Conservation (phyloP, 1,284 basidiomycete species). For the Vanrija pseudolonga region DNA sequence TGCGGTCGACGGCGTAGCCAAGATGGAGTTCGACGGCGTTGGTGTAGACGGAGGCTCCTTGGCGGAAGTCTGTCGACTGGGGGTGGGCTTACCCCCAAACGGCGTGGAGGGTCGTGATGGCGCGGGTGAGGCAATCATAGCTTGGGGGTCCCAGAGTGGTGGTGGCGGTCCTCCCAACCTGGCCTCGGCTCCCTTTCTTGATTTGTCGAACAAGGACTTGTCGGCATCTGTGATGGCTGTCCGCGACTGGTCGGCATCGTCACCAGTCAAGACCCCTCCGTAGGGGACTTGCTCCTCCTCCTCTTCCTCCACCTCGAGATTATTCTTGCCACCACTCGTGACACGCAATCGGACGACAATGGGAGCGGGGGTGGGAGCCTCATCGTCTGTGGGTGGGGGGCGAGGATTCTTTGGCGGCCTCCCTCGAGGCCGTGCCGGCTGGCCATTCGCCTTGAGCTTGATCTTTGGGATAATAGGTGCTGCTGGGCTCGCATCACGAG, state of each 20-base stretch:
- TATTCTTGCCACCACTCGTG: conserved; percentile 24
- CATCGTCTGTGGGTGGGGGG: background rate
- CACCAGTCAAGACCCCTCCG: conserved; percentile 68
- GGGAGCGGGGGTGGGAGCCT: background rate
- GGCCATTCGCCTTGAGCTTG: conserved; percentile 6
- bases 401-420: no score
- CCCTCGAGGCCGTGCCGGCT: no score
- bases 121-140: conserved; percentile 8
- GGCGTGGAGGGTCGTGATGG: conserved; percentile 18
- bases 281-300: conserved; percentile 58
- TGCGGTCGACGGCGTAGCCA: conserved; percentile 3
- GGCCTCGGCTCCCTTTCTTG: conserved; percentile 65
- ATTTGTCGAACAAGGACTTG: conserved; percentile 70
- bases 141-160: conserved; percentile 25
- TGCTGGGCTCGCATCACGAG: background rate
- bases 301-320: conserved; percentile 36
- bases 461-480: conserved; percentile 3
- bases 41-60: conserved; percentile 3
- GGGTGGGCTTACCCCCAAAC: conserved; percentile 3
- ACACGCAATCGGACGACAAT: conserved; percentile 30
- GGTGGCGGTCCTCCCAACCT: conserved; percentile 37
- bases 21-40: background rate
- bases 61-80: background rate
- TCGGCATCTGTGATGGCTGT: conserved; percentile 68
- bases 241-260: conserved; percentile 70